Base-by-base conservation (phyloP, 768 basidiomycete species). In the Dendrothele bispora region DNA sequence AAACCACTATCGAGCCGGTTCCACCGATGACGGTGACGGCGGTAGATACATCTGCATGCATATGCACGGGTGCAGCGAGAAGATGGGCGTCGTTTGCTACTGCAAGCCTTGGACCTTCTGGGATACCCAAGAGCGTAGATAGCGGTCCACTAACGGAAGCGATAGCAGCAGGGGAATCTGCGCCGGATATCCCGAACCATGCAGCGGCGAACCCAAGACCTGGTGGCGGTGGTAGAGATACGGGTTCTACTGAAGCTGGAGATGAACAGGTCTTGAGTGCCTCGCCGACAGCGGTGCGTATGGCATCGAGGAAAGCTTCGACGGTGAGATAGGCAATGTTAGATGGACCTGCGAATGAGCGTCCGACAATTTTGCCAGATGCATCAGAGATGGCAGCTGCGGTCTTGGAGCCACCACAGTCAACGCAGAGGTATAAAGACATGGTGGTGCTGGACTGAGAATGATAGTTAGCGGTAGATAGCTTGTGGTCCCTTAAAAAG, bases 401-500 rank as follows among this genome's bases (percentile, higher is more conserved):
- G 8, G 93, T 93, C 70, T 95, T 95, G 36, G 89, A 89, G 18
- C 90, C 92, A 25, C 92, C 92, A 52, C 91, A 92, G 66, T 93
- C 91, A 53, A 88, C 84, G 59, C 86, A 91, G 54, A 93, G 83
- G 60, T 80, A 88, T 56, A 88, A 67, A 10, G 83, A 68, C 80
- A 82, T 82, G 24, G 46, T 43, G 43, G 32, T 28, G 29, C 47
- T 18, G 5, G 11, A 26, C 24, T 12, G 17, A 15, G 27, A 34
- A n/a, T 46, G 8, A 36, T 36, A 26, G 34, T 36, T 47, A 22
- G 17, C 22, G 39, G 25, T 27, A n/a, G 38, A n/a, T 8, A 8
- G 15, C 38, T 20, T 10, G 15, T 39, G 20, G 38, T 18, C 11
- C 15, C 10, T 10, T n/a, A 32, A 32, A n/a, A 32, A n/a, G n/a